Base-by-base conservation (phyloP, 2,329 filamentous ascomycete genomes). In the Colletotrichum chlorophyti region DNA sequence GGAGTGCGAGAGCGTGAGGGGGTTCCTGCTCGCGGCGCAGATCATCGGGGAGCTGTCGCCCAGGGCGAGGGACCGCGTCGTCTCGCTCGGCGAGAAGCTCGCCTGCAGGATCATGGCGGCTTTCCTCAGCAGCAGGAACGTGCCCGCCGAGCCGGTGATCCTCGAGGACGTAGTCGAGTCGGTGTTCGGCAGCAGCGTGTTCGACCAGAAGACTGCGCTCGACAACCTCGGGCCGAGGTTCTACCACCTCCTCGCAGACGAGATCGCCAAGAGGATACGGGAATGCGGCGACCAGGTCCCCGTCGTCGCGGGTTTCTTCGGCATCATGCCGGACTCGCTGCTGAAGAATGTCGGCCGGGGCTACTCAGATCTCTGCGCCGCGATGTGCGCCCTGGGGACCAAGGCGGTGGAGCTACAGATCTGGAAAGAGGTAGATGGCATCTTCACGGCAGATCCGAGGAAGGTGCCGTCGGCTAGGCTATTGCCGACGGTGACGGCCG, bases 361-460 rank as follows among this genome's bases (percentile, higher is more conserved):
- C 17, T 99, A 99, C 75, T 98, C 95, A 10, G 95, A 99, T 74
- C 83, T 99, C 38, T 98, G 95, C 72, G 94, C 95, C 11, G 93
- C 94, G 4, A 81, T 99, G 21, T 89, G 93, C 42, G 93, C 95
- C 1, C 93, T 99, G 8, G 94, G 93, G 3, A 79, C 95, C 17
- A 81, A 85, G 65, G 95, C 95, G 1, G 79, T 88, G 51, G 95
- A 99, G 73, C 83, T 99, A 43, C 95, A 99, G 74, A 91, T 99
- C 62, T 98, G 95, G 95, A 98, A 98, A 78, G 95, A 99, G 73
- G 95, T 98, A 6, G 94, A 99, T 72, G 93, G 92, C 58, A 95
- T 98, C 70, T 95, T 97, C 75, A 88, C 84, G 1, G 82, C 83
- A 5, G 93, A 97, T 69, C 93, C 93, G 3, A 86, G 90, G 67